Base-by-base conservation (phyloP, 1,139 yeast species). In the Tardiomyces digboiensis region DNA sequence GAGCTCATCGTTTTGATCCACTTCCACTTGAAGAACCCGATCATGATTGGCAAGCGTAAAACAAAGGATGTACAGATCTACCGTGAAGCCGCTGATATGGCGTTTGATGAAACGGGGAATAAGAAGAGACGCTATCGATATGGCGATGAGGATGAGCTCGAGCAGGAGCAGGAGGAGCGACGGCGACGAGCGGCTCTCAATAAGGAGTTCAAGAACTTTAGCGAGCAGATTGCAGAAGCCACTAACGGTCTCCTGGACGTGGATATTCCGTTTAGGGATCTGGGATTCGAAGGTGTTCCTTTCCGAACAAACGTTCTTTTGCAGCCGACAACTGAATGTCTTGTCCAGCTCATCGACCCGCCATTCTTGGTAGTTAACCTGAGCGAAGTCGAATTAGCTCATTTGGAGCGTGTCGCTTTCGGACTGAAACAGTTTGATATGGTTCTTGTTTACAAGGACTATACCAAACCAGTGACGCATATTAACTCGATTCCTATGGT, bases 101-200 rank as follows among this genome's bases (percentile, higher is more conserved):
- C 95, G 2, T 88, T 87, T 58, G 99, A 91, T 66, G 99, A 91
- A 66, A 91, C 99, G 33, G 96, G 97, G 49, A 94, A 94, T 49
- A 78, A 94, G 51, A 86, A 88, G 71, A 82, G 83, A 53, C 76
- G 81, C 56, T 86, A 88, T 71, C 71, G 96, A 60, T 91, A 91
- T 59, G 99, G 98, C 44, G 99, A 91, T 62, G 98, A 91, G 66
- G 98, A 91, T 65, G 99, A 91, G 67, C 72, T 93, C 53, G 98
- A 93, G 66, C 97, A 91, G 65, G 99, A 93, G 68, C 97, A 91
- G 67, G 97, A 91, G 66, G 99, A 91, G 68, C 81, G 97, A 67
- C 77, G 93, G 64, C 78, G 96, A 64, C 84, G 95, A 57, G 84
- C 86, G 16, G 77, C 87, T 41, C 76, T 91, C 58, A 97, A 93